Percentiles rank a stretch among this genome's conserved stretches.
Evolutionary conservation across 129 eudicot species (phyloP).

Genomic region (Tagetes erecta): DNA sequence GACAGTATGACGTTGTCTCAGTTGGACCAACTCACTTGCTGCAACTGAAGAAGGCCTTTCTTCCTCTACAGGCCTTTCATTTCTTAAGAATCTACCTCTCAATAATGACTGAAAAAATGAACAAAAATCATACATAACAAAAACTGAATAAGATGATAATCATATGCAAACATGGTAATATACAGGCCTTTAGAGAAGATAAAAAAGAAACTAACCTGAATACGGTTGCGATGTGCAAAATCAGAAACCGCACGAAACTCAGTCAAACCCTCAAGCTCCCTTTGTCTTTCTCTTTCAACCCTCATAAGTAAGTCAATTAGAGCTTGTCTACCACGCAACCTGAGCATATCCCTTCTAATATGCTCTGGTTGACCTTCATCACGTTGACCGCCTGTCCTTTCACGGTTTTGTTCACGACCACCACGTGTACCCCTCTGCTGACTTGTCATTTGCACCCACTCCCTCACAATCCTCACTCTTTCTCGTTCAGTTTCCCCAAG

Average conservation of each 20-base stretch:
- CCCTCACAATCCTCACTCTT: conserved; percentile 94
- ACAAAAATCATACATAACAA: background rate
- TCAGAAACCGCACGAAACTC: conserved; percentile 98
- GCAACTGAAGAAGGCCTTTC: conserved; percentile 88
- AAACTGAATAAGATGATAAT: background rate
- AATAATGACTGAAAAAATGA: conserved; percentile 66
- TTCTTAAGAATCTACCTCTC: conserved; percentile 93
- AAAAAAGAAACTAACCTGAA: conserved; percentile 67
- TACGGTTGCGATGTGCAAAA: conserved; percentile 96
- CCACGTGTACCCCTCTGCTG: conserved; percentile 80
- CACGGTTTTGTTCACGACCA: conserved; percentile 46
- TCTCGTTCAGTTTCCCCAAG: conserved; percentile 97
- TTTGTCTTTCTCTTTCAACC: conserved; percentile 87
- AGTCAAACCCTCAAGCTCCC: conserved; percentile 86
- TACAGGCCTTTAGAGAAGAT: background rate
- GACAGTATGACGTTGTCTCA: conserved; percentile 93
- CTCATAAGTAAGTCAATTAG: conserved; percentile 85
- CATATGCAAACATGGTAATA: conserved; percentile 17
- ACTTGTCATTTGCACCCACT: conserved; percentile 96
- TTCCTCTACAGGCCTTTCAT: conserved; percentile 78
- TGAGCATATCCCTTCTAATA: conserved; percentile 78
- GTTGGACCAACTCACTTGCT: conserved; percentile 75
- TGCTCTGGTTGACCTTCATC: conserved; percentile 89
- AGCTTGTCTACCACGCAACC: conserved; percentile 97
- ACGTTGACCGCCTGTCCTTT: conserved; percentile 51